A percentile compares a stretch with the other conserved stretches of the same genome.
phyloP scores from a whole-genome alignment of 768 basidiomycete species.

The Amyloporia xantha region DNA sequence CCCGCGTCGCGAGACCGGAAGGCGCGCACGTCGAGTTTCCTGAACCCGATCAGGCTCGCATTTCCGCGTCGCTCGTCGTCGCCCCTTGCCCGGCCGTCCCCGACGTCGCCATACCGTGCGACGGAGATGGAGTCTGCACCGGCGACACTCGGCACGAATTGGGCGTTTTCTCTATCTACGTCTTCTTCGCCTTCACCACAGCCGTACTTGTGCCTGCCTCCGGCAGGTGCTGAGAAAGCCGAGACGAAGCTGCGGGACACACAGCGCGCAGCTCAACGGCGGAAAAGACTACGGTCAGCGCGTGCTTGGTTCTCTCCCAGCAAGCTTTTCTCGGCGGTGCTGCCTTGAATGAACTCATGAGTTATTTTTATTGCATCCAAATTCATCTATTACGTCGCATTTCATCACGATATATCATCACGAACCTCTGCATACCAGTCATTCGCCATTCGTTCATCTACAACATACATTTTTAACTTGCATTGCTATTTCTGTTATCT shows the following conservation, averaged over 20 bases:
- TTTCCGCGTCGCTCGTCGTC: conserved; percentile 25
- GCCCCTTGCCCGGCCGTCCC: conserved; percentile 10
- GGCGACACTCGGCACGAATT: conserved; percentile 12
- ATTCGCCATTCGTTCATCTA: conserved; percentile 4
- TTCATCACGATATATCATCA: conserved; percentile 3
- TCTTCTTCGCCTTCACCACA: conserved; percentile 15
- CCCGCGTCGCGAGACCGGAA: conserved; percentile 11
- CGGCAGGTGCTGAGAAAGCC: neutral
- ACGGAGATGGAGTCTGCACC: conserved; percentile 11
- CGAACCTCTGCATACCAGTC: conserved; percentile 7
- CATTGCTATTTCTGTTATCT: conserved; percentile 14
- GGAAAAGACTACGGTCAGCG: conserved; percentile 26
- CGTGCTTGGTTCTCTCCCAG: conserved; percentile 30
- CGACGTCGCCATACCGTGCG: conserved; percentile 10
- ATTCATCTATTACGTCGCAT: conserved; percentile 3
- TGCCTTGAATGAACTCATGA: conserved; percentile 13
- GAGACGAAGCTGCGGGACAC: conserved; percentile 13
- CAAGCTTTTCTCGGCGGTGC: conserved; percentile 25
- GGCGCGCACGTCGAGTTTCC: conserved; percentile 24
- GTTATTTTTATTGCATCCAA: conserved; percentile 7
- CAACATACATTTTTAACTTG: neutral
- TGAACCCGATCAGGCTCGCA: conserved; percentile 27
- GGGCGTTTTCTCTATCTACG: conserved; percentile 17
- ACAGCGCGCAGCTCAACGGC: conserved; percentile 23
- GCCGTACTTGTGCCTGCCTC: conserved; percentile 19